Base-by-base conservation (phyloP, 1,284 basidiomycete species). In the Ceratobasidium sp. region DNA sequence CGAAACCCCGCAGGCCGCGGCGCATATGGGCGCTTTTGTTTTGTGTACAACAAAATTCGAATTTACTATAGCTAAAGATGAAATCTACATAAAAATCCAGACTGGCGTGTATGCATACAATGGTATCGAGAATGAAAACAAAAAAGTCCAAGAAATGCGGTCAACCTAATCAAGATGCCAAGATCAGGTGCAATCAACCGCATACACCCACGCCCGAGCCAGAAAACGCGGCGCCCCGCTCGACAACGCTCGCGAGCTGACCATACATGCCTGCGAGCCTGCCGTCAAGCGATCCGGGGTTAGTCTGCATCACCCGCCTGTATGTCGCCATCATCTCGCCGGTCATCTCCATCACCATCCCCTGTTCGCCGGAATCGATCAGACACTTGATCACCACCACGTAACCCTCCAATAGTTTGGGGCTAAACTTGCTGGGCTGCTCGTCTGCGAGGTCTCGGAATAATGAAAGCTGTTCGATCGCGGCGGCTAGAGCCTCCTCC, bases 281-380 rank as follows among this genome's bases (percentile, higher is more conserved):
- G 16, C 46, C 14, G 16, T 48, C 46, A n/a, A 48, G 46, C 16
- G 46, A 48, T 48, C 46, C 46, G 6, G 46, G 46, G 16, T 48
- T 48, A 48, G 46, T 48, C n/a, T 48, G 46, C 46, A 48, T 48
- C 16, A 48, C 46, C n/a, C n/a, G 46, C n/a, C 46, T 48, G n/a
- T 48, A 48, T 14, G n/a, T n/a, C 46, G 16, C 46, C 46, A 48
- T 48, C 46, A 48, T 48, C n/a, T 48, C 46, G 46, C 46, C 19
- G 14, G 46, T 48, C 46, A 48, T 16, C 46, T 48, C 46, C 46
- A 48, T 48, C 46, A 48, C 46, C 46, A 48, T 48, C n/a, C 46
- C 46, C 46, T 48, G 46, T 48, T 48, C 46, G 46, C 46, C 46
- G 14, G 46, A 48, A 48, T 48, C 46, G 46, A 48, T 48, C 16